A percentile compares a stretch with the other conserved stretches of the same genome.
These are phyloP conservation scores for Cyclostephanos tholiformis DNA, from an alignment of 108 stramenopile genomes.

Conservation along the genomic window DNA sequence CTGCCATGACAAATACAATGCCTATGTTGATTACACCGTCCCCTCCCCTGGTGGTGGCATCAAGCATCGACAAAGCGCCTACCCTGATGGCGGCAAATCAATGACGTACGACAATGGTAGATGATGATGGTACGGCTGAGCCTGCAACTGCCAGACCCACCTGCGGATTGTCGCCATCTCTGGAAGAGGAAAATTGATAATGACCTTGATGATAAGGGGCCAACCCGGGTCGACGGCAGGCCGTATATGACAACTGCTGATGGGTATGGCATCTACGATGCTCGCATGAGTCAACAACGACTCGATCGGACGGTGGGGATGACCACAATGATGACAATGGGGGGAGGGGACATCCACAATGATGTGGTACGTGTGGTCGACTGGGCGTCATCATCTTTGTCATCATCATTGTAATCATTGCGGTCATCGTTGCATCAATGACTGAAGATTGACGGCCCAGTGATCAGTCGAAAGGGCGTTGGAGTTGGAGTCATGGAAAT, in stretches of 20 bases:
- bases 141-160: conserved; percentile 21
- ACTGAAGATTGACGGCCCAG: background rate
- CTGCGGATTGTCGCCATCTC: background rate
- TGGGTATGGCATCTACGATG: no score
- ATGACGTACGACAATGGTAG: conserved; percentile 6
- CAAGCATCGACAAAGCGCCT: no score
- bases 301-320: background rate
- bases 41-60: no score
- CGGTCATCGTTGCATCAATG: no score
- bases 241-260: no score
- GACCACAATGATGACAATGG: background rate
- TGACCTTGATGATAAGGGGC: conserved; percentile 20
- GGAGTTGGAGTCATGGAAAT: background rate
- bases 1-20: background rate
- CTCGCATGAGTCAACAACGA: background rate
- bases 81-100: background rate
- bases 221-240: background rate
- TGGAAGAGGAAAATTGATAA: conserved; percentile 20
- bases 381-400: background rate
- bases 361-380: no score
- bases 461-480: background rate
- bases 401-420: no score
- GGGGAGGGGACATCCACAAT: no score
- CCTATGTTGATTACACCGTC: no score
- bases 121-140: conserved; percentile 6